These are phyloP conservation scores for Lecanosticta acicola DNA, from an alignment of 2,329 filamentous ascomycete species.

Conservation along the genomic window DNA sequence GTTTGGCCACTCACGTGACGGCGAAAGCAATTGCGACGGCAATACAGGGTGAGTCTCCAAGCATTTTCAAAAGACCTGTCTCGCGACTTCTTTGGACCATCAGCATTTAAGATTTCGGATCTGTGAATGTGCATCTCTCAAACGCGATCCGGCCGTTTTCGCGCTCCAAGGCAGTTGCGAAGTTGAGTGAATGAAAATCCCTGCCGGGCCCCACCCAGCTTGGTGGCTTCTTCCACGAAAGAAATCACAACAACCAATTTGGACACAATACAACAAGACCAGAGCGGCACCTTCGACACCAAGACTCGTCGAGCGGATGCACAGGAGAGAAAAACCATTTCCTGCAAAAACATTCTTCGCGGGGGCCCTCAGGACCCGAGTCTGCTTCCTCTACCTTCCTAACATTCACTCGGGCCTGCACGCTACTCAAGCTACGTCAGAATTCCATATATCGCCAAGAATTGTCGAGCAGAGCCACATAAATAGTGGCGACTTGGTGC, in stretches of 20 bases:
- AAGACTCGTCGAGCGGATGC: background rate
- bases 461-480: too few relatives aligned
- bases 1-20: background rate
- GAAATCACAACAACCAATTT: background rate
- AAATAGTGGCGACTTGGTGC: too few relatives aligned
- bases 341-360: too few relatives aligned
- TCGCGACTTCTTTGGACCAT: background rate
- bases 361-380: too few relatives aligned
- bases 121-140: background rate
- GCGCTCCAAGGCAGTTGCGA: background rate
- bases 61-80: background rate
- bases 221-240: background rate
- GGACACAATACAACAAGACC: background rate
- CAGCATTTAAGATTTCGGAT: background rate
- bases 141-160: background rate
- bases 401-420: too few relatives aligned
- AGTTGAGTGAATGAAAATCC: background rate
- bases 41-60: background rate
- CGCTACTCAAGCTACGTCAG: too few relatives aligned
- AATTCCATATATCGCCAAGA: too few relatives aligned
- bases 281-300: too few relatives aligned
- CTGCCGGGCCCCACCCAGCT: background rate
- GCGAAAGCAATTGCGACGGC: background rate
- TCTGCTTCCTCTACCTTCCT: too few relatives aligned
- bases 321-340: too few relatives aligned